Percentiles rank a stretch among this genome's conserved stretches.
These are phyloP conservation scores for Aquilaria yunnanensis DNA, from an alignment of 345 rosid genomes.

Conservation along the genomic window DNA sequence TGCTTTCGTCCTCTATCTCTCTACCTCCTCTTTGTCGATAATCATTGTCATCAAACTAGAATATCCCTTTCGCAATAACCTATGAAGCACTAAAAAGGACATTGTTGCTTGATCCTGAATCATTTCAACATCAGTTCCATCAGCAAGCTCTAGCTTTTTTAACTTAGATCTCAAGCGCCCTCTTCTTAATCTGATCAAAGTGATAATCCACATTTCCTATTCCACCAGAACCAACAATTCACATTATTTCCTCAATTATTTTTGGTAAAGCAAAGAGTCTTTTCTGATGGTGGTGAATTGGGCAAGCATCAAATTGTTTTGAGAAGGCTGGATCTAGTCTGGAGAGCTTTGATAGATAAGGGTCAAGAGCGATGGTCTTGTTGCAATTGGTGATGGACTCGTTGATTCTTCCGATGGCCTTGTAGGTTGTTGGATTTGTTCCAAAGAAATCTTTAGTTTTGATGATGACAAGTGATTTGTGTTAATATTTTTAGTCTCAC, in stretches of 20 bases:
- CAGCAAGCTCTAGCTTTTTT: constrained; percentile 78
- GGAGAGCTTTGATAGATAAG: constrained; percentile 79
- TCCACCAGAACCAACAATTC: constrained; percentile 72
- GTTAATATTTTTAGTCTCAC: too few relatives aligned
- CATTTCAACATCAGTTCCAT: constrained; percentile 38
- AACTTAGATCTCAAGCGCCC: constrained; percentile 87
- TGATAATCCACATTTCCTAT: constrained; percentile 79
- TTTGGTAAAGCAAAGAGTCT: constrained; percentile 59
- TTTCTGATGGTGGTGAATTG: constrained; percentile 77
- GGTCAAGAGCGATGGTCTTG: constrained; percentile 74
- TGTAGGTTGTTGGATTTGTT: too few relatives aligned
- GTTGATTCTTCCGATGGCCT: constrained; percentile 63
- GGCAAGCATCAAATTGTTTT: constrained; percentile 82
- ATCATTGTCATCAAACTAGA: constrained; percentile 48
- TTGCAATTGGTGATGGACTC: constrained; percentile 90
- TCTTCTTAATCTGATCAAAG: constrained; percentile 66
- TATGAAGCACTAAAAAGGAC: constrained; percentile 70
- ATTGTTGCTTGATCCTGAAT: constrained; percentile 37
- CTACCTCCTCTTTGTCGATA: constrained; percentile 61
- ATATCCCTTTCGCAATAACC: constrained; percentile 79
- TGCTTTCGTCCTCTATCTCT: constrained; percentile 50
- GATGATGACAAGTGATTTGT: too few relatives aligned
- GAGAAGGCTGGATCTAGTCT: constrained; percentile 70
- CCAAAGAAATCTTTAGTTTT: too few relatives aligned
- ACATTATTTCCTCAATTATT: constrained; percentile 56